Percentiles rank a stretch among this genome's conserved stretches.
These are phyloP conservation scores for Pseudocercospora cruenta DNA, from an alignment of 2,329 filamentous ascomycete species.

Conservation along the genomic window DNA sequence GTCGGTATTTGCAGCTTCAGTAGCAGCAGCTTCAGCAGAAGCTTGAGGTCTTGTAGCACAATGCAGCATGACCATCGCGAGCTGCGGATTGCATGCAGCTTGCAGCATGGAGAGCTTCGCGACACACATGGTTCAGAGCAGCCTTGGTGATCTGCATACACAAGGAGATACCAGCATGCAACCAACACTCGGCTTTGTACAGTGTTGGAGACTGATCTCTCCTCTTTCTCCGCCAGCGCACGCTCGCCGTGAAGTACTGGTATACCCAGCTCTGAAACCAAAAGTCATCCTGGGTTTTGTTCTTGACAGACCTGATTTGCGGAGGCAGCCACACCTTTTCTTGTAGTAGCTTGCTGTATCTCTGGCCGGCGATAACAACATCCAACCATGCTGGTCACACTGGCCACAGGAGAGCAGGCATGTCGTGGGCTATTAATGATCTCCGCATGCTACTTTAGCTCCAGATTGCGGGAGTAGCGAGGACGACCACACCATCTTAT, in stretches of 20 bases:
- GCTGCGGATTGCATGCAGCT: neutral
- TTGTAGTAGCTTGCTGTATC: neutral
- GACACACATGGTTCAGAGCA: neutral
- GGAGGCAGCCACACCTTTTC: neutral
- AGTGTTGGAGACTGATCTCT: neutral
- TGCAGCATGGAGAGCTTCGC: constrained; percentile 1
- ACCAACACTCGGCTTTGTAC: neutral
- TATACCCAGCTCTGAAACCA: neutral
- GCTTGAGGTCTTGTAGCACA: neutral
- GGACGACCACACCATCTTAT: constrained; percentile 14
- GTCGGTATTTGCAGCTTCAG: neutral
- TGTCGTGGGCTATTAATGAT: neutral
- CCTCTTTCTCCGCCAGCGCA: neutral
- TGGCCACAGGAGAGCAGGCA: neutral
- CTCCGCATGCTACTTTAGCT: constrained; percentile 3
- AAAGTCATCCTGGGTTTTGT: neutral
- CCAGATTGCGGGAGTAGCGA: neutral
- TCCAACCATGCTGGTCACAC: constrained; percentile 2
- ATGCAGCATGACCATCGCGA: neutral
- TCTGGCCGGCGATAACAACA: constrained; percentile 1
- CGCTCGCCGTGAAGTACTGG: neutral
- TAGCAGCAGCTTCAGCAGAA: neutral
- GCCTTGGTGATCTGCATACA: neutral
- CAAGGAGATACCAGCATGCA: neutral
- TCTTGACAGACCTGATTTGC: neutral